Evolutionary conservation across 768 basidiomycete species (phyloP).

Genomic region (Mycena venus): DNA sequence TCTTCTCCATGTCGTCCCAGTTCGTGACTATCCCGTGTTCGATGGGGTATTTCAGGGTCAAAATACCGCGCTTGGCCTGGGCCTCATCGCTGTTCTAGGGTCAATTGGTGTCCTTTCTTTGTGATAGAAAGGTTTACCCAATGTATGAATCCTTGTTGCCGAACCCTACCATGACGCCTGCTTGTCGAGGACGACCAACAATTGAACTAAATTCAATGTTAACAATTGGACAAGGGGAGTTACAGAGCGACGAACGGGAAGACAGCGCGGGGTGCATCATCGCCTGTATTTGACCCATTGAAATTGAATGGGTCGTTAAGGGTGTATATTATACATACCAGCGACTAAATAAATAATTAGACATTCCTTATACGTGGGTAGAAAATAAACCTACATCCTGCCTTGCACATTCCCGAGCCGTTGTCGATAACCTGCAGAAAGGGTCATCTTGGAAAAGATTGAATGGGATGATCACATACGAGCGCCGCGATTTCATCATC

Average conservation of each 20-base stretch:
- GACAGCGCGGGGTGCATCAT: slow-evolving; percentile 77
- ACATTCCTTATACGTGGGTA: not conserved
- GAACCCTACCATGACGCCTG: slow-evolving; percentile 84
- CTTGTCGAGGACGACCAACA: slow-evolving; percentile 79
- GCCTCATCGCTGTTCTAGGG: slow-evolving; percentile 69
- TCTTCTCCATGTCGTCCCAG: slow-evolving; percentile 38
- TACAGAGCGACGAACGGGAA: slow-evolving; percentile 69
- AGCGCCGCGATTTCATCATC: slow-evolving; percentile 77
- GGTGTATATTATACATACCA: not conserved
- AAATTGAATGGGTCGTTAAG: not conserved
- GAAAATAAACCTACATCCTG: slow-evolving; percentile 68
- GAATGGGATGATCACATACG: slow-evolving; percentile 43
- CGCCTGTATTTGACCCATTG: slow-evolving; percentile 54
- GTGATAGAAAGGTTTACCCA: slow-evolving; percentile 54
- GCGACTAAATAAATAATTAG: slow-evolving; percentile 8
- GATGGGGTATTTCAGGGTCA: slow-evolving; percentile 73
- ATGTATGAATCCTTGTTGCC: slow-evolving; percentile 84
- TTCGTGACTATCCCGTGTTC: slow-evolving; percentile 32
- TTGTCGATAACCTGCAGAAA: slow-evolving; percentile 59
- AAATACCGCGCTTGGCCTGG: slow-evolving; percentile 80
- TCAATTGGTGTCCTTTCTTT: not conserved
- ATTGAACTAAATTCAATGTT: slow-evolving; percentile 66
- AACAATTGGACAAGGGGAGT: not conserved
- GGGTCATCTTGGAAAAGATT: not conserved
- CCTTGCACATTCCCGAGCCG: slow-evolving; percentile 91